Evolutionary conservation across 768 basidiomycete genomes (phyloP).

Genomic region (Kondoa subrosea): DNA sequence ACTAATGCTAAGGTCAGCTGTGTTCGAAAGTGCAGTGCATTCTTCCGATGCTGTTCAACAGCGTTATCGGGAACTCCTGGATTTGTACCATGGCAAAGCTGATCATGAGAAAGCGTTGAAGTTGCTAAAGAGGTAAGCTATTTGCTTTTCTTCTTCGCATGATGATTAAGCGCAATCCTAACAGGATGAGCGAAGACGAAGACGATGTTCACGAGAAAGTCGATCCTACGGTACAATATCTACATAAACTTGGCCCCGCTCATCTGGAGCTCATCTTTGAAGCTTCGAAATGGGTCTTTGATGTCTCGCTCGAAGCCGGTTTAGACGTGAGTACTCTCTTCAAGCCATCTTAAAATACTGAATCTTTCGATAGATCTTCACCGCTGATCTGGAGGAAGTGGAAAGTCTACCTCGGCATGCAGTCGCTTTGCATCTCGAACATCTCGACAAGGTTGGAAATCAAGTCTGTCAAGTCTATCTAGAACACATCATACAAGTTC

Average conservation of each 20-base stretch:
- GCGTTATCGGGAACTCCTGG: constrained; percentile 83
- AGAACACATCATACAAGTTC: constrained; percentile 62
- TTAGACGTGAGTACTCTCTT: constrained; percentile 45
- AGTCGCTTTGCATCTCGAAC: constrained; percentile 67
- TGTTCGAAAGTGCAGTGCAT: constrained; percentile 1
- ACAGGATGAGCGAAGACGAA: constrained; percentile 64
- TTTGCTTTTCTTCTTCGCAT: neutral
- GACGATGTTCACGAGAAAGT: constrained; percentile 62
- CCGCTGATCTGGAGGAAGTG: constrained; percentile 62
- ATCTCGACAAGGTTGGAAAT: constrained; percentile 46
- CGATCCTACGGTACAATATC: constrained; percentile 64
- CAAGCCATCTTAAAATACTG: constrained; percentile 8
- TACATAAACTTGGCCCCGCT: constrained; percentile 74
- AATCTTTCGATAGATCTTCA: constrained; percentile 54
- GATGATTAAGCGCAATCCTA: neutral
- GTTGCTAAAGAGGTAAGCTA: constrained; percentile 61
- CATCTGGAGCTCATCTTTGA: constrained; percentile 66
- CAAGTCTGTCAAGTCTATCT: constrained; percentile 60
- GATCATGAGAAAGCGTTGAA: constrained; percentile 80
- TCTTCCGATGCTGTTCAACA: constrained; percentile 30
- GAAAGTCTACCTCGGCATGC: constrained; percentile 57
- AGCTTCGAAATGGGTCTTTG: constrained; percentile 69
- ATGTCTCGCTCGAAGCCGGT: constrained; percentile 51
- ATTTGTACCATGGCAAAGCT: constrained; percentile 81
- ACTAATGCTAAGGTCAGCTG: constrained; percentile 52